phyloP scores from a whole-genome alignment of 148 eudicot species.

The Chenopodium suecicum region DNA sequence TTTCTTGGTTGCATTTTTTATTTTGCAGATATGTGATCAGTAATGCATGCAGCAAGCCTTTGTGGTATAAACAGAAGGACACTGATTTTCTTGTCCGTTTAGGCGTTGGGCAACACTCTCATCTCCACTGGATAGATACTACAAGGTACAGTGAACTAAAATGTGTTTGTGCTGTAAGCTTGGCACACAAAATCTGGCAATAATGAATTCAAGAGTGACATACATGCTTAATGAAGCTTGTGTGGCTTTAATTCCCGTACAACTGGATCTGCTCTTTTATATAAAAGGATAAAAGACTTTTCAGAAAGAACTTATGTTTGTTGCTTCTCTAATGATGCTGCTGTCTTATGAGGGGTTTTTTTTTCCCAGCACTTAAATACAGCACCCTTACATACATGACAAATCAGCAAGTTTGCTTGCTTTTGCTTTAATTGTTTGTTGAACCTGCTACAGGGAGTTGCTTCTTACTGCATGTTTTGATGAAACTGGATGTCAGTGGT shows the following conservation, averaged over 20 bases:
- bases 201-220: background rate
- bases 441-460: conserved; percentile 59
- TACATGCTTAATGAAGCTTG: background rate
- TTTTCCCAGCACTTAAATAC: background rate
- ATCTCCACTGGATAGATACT: conserved; percentile 83
- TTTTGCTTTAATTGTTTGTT: conserved; percentile 5
- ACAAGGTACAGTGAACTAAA: conserved; percentile 46
- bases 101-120: conserved; percentile 65
- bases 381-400: background rate
- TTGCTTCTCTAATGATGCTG: background rate
- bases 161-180: conserved; percentile 5
- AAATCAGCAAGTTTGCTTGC: background rate
- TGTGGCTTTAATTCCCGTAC: background rate
- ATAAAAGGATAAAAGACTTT: background rate
- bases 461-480: conserved; percentile 72
- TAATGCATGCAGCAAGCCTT: conserved; percentile 79
- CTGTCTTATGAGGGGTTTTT: background rate
- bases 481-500: conserved; percentile 99
- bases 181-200: background rate
- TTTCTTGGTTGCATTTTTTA: background rate
- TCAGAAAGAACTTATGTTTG: background rate
- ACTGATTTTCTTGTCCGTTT: conserved; percentile 59
- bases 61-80: conserved; percentile 89
- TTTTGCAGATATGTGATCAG: conserved; percentile 73
- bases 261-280: background rate